phyloP scores from a whole-genome alignment of 257 asterid genomes.

The Solanum paucissectum region DNA sequence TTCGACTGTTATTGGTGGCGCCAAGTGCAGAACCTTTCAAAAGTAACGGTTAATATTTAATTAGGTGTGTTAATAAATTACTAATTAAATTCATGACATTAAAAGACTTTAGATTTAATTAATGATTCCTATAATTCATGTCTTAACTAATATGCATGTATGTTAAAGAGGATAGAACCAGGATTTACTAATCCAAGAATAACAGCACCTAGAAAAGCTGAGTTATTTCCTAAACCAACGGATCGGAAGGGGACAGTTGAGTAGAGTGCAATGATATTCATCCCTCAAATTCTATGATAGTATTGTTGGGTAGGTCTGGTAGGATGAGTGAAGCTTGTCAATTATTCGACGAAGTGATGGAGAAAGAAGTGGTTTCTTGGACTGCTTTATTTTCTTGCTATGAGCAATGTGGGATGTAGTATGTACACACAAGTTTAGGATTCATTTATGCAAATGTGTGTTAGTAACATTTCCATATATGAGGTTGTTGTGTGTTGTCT shows the following conservation, averaged over 20 bases:
- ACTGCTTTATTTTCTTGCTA: slow-evolving; percentile 68
- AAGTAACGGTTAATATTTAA: not conserved
- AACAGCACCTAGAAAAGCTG: not conserved
- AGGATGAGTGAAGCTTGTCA: slow-evolving; percentile 44
- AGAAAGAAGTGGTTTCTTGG: slow-evolving; percentile 75
- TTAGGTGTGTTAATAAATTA: not conserved
- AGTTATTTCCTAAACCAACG: slow-evolving; percentile 57
- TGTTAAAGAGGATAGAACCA: not conserved
- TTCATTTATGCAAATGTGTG: slow-evolving; percentile 52
- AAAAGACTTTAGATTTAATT: not conserved
- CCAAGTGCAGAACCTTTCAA: not conserved
- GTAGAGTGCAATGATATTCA: slow-evolving; percentile 45
- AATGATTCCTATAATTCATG: not conserved
- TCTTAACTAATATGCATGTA: not conserved
- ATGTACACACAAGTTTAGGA: slow-evolving; percentile 51
- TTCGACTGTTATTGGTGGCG: not conserved
- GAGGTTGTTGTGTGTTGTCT: too few species aligned
- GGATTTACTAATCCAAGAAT: not conserved
- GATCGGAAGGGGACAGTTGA: slow-evolving; percentile 64
- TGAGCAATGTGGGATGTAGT: slow-evolving; percentile 53
- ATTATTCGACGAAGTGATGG: slow-evolving; percentile 38
- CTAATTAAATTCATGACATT: not conserved
- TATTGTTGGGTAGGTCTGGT: slow-evolving; percentile 56
- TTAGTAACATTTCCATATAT: too few species aligned
- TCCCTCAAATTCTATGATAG: slow-evolving; percentile 57